Base-by-base conservation (phyloP, 495 filamentous ascomycete genomes). In the Penicillium cosmopolitanum region DNA sequence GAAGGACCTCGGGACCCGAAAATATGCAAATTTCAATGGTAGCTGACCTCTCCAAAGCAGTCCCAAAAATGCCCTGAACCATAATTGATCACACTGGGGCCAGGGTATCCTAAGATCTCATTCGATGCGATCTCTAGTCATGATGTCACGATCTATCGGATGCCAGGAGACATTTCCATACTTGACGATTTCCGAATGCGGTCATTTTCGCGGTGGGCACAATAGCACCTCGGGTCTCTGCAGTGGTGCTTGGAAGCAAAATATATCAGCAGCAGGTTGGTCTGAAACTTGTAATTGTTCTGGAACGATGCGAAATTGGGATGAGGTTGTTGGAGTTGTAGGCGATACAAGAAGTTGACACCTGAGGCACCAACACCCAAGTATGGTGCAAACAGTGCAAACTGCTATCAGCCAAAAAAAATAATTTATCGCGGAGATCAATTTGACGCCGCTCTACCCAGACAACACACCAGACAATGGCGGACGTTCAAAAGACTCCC, bases 401-500 rank as follows among this genome's bases (percentile, higher is more conserved):
- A 77, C 65, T 36, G 55, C 54, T 65, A 58, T 60, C 67, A 56
- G 53, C 58, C 66, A 68, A 75, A 71, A 72, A 75, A 71, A 70
- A 69, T 68, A 68, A 66, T 69, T 67, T 72, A 72, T 72, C 70
- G 61, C 58, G 53, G 58, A 46, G 54, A 62, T 60, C 57, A 59
- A 63, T 46, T 33, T 28, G 50, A 34, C 15, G 47, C 23, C 13
- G 25, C 42, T 33, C 28, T 12, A 10, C 34, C 18, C 35, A 42
- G 11, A 46, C 47, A 51, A 60, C 47, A 42, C 61, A 51, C 42
- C n/a, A 40, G 42, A 54, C 38, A 44, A 85, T 83, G 82, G 64
- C 74, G 50, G 77, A 85, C 59, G 72, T 82, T 28, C 77, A 83
- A 61, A 82, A 85, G 57, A 87, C 84, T 55, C 87, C 87, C 36